Conservation (phyloP, 1,284 basidiomycete species). For the Porodaedalea pini region DNA sequence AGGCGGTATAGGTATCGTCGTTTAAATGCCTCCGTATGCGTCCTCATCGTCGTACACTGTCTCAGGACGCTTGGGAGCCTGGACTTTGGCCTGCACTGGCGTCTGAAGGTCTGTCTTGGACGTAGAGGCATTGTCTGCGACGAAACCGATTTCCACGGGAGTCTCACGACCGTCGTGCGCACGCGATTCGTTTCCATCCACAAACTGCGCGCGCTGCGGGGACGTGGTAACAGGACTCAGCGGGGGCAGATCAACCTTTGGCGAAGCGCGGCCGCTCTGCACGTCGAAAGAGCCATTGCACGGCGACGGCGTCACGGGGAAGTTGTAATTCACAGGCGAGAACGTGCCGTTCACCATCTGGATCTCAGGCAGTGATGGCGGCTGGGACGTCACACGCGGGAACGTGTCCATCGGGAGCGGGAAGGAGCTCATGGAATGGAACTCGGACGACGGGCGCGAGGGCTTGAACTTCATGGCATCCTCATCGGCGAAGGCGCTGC, state of each 20-base stretch:
- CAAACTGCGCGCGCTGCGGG: slow-evolving; percentile 20
- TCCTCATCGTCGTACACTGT: slow-evolving; percentile 61
- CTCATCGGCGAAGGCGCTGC: background rate
- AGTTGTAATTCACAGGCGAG: slow-evolving; percentile 35
- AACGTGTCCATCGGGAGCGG: slow-evolving; percentile 35
- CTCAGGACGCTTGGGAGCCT: slow-evolving; percentile 27
- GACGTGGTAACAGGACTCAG: slow-evolving; percentile 21
- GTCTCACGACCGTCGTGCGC: slow-evolving; percentile 24
- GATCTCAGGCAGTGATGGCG: slow-evolving; percentile 55
- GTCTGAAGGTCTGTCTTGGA: background rate
- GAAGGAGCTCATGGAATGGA: slow-evolving; percentile 37
- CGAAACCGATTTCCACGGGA: slow-evolving; percentile 24
- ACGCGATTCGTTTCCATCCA: slow-evolving; percentile 6
- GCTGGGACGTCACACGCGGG: slow-evolving; percentile 45
- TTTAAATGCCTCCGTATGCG: slow-evolving; percentile 55
- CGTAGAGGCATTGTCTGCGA: background rate
- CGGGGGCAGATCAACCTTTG: slow-evolving; percentile 18
- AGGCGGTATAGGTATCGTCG: background rate
- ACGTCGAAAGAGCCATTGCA: slow-evolving; percentile 27
- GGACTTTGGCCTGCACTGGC: background rate
- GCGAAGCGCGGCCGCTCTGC: slow-evolving; percentile 22
- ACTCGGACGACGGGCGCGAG: slow-evolving; percentile 29
- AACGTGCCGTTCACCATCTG: slow-evolving; percentile 31
- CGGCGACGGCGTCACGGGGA: slow-evolving; percentile 32
- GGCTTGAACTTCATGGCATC: slow-evolving; percentile 25